Evolutionary conservation across 768 basidiomycete genomes (phyloP), one percentile per base, ranked within the genome.

Genomic region (Leucogyrophana mollusca): DNA sequence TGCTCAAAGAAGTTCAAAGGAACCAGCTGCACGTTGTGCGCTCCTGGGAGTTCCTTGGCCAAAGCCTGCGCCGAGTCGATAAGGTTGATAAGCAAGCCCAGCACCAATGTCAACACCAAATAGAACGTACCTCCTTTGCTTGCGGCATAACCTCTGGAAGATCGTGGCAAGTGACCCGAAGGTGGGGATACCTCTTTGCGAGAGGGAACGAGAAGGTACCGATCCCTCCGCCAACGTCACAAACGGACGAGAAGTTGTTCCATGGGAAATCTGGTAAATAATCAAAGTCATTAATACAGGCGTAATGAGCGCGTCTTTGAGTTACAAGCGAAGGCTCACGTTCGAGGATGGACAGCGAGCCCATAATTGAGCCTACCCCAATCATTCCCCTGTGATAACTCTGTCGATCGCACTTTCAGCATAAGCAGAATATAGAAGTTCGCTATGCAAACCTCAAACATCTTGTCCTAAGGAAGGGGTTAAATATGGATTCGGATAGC

Each of bases 191-290:
- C 9, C 24, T 36, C 23, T 51, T 44, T 3, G 44, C 49, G 23
- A 61, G 43, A 13, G 46, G 38, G 16, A 61, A n/a, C 14, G 49
- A 40, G 9, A 52, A 46, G 18, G 43, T 22, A 2, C 59, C 59
- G n/a, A 51, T 46, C 2, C 55, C 54, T 10, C 56, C 52, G 9
- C 59, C 60, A 27, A 61, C 45, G 35, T 61, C 60, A 40, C 58
- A 59, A 13, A 59, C 17, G 5, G 43, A 45, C 4, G 58, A 46
- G 35, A 55, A 40, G 10, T 21, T 22, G 2, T 27, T 13, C 59
- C 59, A 59, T 11, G 59, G 54, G 43, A 45, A 59, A 11, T 30
- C 58, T 60, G 38, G 1, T 6, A 42, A 35, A 10, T 8, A 33
- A 14, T 35, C 16, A 33, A n/a, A 9, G 32, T 9, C 9, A 9